phyloP scores from a whole-genome alignment of 306 rosid genomes.

The Quercus suber region DNA sequence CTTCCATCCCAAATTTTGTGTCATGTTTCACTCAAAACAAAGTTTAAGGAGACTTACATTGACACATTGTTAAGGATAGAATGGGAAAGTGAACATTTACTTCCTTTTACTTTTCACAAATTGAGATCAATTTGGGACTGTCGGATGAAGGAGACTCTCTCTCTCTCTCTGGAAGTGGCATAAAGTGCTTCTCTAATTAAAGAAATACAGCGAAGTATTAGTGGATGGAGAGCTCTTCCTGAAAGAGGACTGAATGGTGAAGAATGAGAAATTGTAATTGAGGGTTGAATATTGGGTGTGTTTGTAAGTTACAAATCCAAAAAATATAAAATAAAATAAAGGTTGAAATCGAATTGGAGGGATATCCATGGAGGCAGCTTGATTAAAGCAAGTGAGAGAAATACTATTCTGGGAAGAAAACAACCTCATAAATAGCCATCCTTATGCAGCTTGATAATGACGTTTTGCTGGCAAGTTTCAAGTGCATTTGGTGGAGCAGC shows the following conservation, averaged over 20 bases:
- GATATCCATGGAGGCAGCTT: not conserved
- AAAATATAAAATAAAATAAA: not conserved
- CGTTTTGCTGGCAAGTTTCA: not conserved
- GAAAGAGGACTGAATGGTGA: not conserved
- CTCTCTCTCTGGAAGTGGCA: not conserved
- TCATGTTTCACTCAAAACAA: not conserved
- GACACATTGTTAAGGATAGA: not conserved
- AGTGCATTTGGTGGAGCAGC: not conserved
- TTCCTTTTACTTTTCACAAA: not conserved
- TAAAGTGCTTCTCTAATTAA: not conserved
- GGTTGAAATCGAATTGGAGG: not conserved
- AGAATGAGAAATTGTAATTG: not conserved
- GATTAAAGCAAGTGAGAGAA: not conserved
- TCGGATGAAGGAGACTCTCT: not conserved
- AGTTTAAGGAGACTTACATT: not conserved
- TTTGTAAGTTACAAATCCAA: too few species aligned
- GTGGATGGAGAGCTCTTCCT: not conserved
- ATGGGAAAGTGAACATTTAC: not conserved
- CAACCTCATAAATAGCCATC: not conserved
- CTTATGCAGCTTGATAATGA: not conserved
- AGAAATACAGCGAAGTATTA: not conserved
- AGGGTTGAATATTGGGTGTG: not conserved
- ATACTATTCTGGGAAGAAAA: not conserved
- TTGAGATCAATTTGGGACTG: not conserved
- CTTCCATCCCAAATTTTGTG: not conserved